These are phyloP conservation scores for Penicillium riverlandense DNA, from an alignment of 495 filamentous ascomycete species.

Conservation along the genomic window DNA sequence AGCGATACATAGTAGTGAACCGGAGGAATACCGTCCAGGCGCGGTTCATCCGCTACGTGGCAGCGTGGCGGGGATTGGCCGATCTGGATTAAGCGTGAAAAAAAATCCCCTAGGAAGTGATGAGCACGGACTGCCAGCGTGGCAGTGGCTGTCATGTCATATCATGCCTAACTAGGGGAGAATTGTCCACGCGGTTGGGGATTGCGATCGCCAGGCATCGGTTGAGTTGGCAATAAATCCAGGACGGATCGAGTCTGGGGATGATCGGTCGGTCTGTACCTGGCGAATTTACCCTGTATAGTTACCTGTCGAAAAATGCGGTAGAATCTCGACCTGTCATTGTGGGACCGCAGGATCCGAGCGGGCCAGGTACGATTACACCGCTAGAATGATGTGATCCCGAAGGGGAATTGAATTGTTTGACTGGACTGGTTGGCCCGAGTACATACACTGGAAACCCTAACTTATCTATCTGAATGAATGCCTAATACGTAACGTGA, in stretches of 20 bases:
- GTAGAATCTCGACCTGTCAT: no score
- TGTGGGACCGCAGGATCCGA: no score
- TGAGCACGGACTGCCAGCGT: slow-evolving; percentile 19
- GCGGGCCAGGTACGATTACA: slow-evolving; percentile 1
- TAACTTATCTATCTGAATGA: no score
- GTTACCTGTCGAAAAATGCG: no score
- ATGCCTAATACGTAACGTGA: no score
- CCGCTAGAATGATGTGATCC: slow-evolving; percentile 16
- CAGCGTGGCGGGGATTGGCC: not conserved
- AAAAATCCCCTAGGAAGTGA: not conserved
- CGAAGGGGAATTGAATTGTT: slow-evolving; percentile 1
- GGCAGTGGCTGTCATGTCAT: slow-evolving; percentile 13
- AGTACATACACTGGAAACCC: not conserved
- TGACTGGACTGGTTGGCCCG: not conserved
- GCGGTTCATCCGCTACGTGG: not conserved
- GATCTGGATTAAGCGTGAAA: no score
- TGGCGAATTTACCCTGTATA: no score
- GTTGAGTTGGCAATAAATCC: no score
- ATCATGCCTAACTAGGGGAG: not conserved
- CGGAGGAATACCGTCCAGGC: not conserved
- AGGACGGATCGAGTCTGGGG: not conserved
- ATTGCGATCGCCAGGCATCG: no score
- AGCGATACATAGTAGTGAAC: no score
- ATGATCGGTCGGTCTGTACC: no score
- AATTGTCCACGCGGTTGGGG: not conserved